Evolutionary conservation across 768 basidiomycete species (phyloP), one percentile per base, ranked within the genome.

Genomic region (Rhodotorula paludigena): DNA sequence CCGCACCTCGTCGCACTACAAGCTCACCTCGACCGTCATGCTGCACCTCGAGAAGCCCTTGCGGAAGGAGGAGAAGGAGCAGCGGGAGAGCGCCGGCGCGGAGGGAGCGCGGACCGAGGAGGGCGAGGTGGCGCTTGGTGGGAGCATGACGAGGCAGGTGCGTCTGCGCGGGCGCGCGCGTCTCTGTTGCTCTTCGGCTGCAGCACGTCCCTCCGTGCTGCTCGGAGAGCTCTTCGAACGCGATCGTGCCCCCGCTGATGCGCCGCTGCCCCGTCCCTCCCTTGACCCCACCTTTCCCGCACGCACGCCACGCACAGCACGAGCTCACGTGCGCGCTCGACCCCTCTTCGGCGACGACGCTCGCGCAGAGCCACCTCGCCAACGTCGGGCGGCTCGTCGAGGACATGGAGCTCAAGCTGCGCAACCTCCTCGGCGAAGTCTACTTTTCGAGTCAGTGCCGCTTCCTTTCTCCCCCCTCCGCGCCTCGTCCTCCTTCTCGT

Each of bases 371-470:
- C 48, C 96, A 99, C 79, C 88, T 99, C 65, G 84, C 86, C 49
- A 98, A 98, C 78, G 87, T 88, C n/a, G 96, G 96, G 9, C 84
- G 84, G 72, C 88, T 97, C 87, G 87, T 99, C 70, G 96, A 99
- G 79, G 96, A 98, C 71, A 93, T 94, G 90, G 96, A 99, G 80
- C 91, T 93, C 78, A 98, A 98, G 81, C 92, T 98, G 91, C 85
- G 96, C 45, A 96, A 96, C 78, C 81, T 92, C 63, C 82, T 99
- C 55, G 89, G 91, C 79, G 76, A 77, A 60, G 74, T 77, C 16
- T 76, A 75, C 69, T 74, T 77, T 20, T 66, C 65, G 16, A 74
- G 74, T 70, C 38, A n/a, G 70, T 54, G 30, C 5, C 18, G 18
- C 25, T 21, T 18, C 33, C 6, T 35, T 18, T 30, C 5, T 23